phyloP scores from a whole-genome alignment of 805 yeast species.

The Starmera dryadoides region DNA sequence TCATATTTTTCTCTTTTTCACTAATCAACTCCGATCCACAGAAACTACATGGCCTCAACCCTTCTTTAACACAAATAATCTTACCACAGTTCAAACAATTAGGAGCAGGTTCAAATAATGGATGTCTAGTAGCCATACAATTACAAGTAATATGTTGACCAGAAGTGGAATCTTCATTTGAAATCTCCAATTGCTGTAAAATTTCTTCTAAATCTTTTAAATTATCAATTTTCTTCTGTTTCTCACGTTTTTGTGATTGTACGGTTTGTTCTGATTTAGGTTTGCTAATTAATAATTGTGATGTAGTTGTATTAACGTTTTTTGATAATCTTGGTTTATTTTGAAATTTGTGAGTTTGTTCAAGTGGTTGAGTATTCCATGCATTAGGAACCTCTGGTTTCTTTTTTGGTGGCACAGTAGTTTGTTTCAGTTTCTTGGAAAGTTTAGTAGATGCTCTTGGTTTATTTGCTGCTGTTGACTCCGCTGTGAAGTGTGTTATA shows the following conservation, averaged over 20 bases:
- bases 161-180: constrained; percentile 12
- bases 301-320: constrained; percentile 31
- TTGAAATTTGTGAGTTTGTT: not conserved
- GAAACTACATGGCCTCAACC: constrained; percentile 80
- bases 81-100: constrained; percentile 93
- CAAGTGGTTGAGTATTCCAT: constrained; percentile 10
- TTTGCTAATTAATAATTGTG: constrained; percentile 36
- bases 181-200: constrained; percentile 42
- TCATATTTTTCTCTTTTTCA: constrained; percentile 51
- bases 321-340: constrained; percentile 8
- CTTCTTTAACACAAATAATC: constrained; percentile 85
- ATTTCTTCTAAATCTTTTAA: constrained; percentile 62
- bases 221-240: constrained; percentile 41
- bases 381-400: constrained; percentile 3
- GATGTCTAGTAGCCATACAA: constrained; percentile 86
- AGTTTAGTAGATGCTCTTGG: constrained; percentile 1
- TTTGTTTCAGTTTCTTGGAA: not conserved
- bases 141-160: constrained; percentile 41
- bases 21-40: constrained; percentile 69
- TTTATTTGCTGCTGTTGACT: constrained; percentile 18
- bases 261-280: constrained; percentile 23
- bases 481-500: constrained; percentile 35
- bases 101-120: constrained; percentile 83
- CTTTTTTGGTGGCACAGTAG: not conserved
- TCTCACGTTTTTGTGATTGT: constrained; percentile 29